A percentile compares a stretch with the other conserved stretches of the same genome.
Conservation (phyloP, 83 land plant species). For the Picea engelmannii region DNA sequence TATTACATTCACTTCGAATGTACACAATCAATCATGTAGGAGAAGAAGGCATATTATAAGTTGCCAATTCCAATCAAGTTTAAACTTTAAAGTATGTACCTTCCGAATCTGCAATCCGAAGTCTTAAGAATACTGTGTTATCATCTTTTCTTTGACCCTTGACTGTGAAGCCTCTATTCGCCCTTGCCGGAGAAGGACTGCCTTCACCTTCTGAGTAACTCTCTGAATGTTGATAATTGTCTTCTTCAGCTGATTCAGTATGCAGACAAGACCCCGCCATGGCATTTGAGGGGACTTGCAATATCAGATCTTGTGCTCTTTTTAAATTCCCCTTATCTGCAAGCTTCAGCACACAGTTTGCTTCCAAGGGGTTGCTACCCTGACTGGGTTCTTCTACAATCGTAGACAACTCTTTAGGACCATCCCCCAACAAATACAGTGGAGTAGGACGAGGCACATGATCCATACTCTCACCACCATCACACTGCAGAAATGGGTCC, state of each 20-base stretch:
- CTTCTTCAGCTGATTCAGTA: slow-evolving; percentile 7
- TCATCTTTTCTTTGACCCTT: slow-evolving; percentile 68
- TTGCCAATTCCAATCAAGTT: neutral
- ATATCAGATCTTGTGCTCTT: neutral
- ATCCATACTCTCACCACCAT: slow-evolving; percentile 30
- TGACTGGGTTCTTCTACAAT: neutral
- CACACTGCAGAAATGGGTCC: slow-evolving; percentile 75
- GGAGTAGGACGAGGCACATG: neutral
- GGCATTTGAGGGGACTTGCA: slow-evolving; percentile 4
- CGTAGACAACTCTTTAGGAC: neutral
- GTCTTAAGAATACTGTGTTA: slow-evolving; percentile 64
- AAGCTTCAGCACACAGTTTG: neutral
- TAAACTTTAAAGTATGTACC: slow-evolving; percentile 33
- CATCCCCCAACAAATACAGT: neutral
- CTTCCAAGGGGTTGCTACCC: neutral
- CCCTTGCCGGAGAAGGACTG: neutral
- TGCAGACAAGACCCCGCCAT: neutral
- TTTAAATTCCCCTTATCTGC: slow-evolving; percentile 4
- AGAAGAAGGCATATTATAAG: slow-evolving; percentile 9
- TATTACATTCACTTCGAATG: neutral
- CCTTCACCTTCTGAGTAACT: neutral
- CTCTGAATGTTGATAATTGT: neutral
- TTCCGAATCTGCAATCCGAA: slow-evolving; percentile 72
- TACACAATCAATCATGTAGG: neutral
- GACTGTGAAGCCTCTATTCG: slow-evolving; percentile 57